phyloP scores from a whole-genome alignment of 2,329 filamentous ascomycete species.

The Ascochyta viciae-villosae region DNA sequence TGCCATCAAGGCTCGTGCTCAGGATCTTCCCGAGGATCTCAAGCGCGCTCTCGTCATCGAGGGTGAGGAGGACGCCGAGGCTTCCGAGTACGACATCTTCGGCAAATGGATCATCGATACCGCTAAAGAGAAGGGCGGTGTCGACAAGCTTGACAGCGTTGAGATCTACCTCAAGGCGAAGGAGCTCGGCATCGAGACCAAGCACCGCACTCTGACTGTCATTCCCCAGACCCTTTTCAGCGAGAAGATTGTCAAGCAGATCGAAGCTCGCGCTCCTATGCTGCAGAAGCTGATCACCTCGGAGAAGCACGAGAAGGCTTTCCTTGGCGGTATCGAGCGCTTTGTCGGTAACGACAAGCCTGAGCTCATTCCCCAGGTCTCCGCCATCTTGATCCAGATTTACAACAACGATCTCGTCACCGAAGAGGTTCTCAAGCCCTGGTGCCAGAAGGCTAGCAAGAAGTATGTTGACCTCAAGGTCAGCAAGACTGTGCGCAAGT shows the following conservation, averaged over 20 bases:
- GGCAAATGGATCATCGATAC: slow-evolving; percentile 91
- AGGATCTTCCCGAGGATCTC: slow-evolving; percentile 91
- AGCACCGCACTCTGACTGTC: slow-evolving; percentile 91
- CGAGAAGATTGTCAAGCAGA: slow-evolving; percentile 86
- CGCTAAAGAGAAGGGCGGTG: slow-evolving; percentile 70
- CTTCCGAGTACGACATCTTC: slow-evolving; percentile 85
- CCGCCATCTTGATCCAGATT: slow-evolving; percentile 86
- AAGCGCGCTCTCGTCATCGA: slow-evolving; percentile 89
- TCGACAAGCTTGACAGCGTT: slow-evolving; percentile 83
- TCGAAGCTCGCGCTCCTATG: slow-evolving; percentile 81
- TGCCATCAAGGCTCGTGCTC: slow-evolving; percentile 91
- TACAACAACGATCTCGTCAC: slow-evolving; percentile 89
- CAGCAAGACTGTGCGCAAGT: slow-evolving; percentile 95
- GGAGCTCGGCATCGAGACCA: slow-evolving; percentile 90
- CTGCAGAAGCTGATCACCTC: slow-evolving; percentile 92
- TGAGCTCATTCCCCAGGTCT: slow-evolving; percentile 77
- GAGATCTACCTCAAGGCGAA: slow-evolving; percentile 96
- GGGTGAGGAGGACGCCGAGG: slow-evolving; percentile 82
- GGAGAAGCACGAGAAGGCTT: slow-evolving; percentile 93
- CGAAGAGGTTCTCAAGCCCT: slow-evolving; percentile 87
- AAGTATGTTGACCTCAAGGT: slow-evolving; percentile 91
- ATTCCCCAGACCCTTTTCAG: slow-evolving; percentile 94
- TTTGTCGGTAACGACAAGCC: slow-evolving; percentile 85
- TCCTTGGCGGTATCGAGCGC: slow-evolving; percentile 93
- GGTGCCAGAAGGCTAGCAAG: slow-evolving; percentile 96